phyloP scores from a whole-genome alignment of 148 eudicot species.

The Suaeda aralocaspica region DNA sequence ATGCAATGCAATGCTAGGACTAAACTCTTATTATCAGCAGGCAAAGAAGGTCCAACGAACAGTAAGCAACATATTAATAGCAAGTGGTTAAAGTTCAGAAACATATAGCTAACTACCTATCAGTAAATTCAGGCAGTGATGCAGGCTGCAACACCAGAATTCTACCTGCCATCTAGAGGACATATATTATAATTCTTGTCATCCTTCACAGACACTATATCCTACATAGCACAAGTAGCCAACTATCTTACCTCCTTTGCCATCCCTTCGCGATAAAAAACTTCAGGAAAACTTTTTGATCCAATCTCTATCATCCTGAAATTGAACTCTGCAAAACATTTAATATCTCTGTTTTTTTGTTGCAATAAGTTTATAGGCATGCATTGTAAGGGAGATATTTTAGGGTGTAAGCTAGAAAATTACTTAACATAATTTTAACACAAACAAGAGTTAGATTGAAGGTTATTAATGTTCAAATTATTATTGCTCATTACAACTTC shows the following conservation, averaged over 20 bases:
- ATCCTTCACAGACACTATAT: background rate
- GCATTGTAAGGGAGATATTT: too few species aligned
- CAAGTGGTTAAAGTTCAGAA: conserved; percentile 5
- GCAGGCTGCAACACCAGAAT: conserved; percentile 73
- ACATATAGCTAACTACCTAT: conserved; percentile 44
- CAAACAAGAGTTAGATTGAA: too few species aligned
- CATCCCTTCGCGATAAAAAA: conserved; percentile 67
- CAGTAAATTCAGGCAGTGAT: conserved; percentile 67
- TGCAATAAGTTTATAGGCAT: too few species aligned
- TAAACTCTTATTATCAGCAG: background rate
- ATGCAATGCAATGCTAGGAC: background rate
- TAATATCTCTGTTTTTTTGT: too few species aligned
- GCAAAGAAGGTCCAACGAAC: background rate
- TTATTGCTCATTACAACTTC: too few species aligned
- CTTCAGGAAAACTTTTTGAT: conserved; percentile 74
- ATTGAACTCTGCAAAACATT: conserved; percentile 1
- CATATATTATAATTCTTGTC: conserved; percentile 1
- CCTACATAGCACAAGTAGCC: background rate
- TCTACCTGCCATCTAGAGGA: conserved; percentile 81
- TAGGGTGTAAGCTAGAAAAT: too few species aligned
- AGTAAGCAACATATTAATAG: too few species aligned
- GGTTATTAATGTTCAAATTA: too few species aligned
- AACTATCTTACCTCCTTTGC: conserved; percentile 55
- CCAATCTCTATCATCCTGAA: conserved; percentile 83
- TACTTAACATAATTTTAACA: too few species aligned